These are phyloP conservation scores for Hygrocybe punicea DNA, from an alignment of 768 basidiomycete genomes.

Conservation along the genomic window DNA sequence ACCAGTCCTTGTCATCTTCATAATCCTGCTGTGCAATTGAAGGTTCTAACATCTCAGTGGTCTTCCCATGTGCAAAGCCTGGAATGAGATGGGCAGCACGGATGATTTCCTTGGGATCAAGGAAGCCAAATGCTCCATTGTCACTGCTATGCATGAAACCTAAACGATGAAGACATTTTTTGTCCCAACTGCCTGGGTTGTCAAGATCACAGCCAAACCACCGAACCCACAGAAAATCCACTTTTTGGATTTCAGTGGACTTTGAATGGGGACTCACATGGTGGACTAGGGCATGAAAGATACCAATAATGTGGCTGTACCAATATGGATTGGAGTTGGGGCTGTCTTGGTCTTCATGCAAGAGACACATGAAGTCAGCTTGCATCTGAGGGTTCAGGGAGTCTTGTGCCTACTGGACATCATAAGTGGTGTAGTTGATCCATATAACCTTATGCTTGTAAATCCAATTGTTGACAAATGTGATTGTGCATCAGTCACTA, in stretches of 20 bases:
- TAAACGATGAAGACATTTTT: neutral
- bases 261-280: neutral
- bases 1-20: constrained; percentile 23
- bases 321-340: constrained; percentile 15
- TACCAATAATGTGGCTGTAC: constrained; percentile 15
- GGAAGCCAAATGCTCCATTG: constrained; percentile 9
- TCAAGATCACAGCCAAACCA: constrained; percentile 9
- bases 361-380: neutral
- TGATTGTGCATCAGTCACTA: constrained; percentile 11
- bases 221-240: constrained; percentile 19
- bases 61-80: constrained; percentile 9
- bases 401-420: constrained; percentile 41
- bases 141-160: constrained; percentile 5
- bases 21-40: neutral
- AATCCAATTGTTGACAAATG: constrained; percentile 22
- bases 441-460: constrained; percentile 32
- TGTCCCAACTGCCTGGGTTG: neutral
- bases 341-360: constrained; percentile 9
- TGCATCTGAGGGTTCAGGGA: constrained; percentile 27
- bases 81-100: constrained; percentile 12
- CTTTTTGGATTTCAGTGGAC: neutral
- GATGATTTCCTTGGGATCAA: constrained; percentile 11
- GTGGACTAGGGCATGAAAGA: constrained; percentile 16
- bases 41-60: neutral
- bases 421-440: constrained; percentile 12